A percentile compares a stretch with the other conserved stretches of the same genome.
These are phyloP conservation scores for Bolboschoenoplectus hybrid DNA, from an alignment of 202 grass and related monocot species.

Conservation along the genomic window DNA sequence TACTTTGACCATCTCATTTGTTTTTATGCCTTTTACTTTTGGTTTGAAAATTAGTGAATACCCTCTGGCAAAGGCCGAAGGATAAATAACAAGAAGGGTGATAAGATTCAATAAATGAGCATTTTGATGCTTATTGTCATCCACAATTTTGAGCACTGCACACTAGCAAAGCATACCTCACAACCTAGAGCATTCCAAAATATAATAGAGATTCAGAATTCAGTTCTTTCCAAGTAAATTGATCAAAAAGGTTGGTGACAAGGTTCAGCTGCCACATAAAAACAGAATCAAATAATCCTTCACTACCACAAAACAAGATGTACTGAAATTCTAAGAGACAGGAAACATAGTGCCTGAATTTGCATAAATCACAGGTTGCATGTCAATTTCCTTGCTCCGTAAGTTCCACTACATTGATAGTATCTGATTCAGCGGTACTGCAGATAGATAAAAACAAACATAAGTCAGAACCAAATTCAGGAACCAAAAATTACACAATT, in stretches of 20 bases:
- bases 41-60: too few species aligned
- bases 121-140: too few species aligned
- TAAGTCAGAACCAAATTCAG: neutral
- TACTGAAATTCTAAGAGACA: neutral
- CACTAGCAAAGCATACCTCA: too few species aligned
- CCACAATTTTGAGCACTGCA: too few species aligned
- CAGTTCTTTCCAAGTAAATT: constrained; percentile 25
- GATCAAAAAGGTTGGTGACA: neutral
- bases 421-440: constrained; percentile 27
- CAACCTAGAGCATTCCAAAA: too few species aligned
- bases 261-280: neutral
- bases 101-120: too few species aligned
- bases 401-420: neutral
- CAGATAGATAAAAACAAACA: neutral
- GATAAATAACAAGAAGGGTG: too few species aligned
- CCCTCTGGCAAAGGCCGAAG: too few species aligned
- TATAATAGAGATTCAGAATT: neutral
- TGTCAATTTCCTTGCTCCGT: neutral
- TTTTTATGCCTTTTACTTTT: too few species aligned
- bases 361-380: constrained; percentile 26
- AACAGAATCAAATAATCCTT: constrained; percentile 11
- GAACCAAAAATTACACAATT: neutral
- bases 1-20: too few species aligned
- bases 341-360: constrained; percentile 18
- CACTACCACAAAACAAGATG: constrained; percentile 2